Evolutionary conservation across 2,329 filamentous ascomycete genomes (phyloP).

Genomic region (Alternaria dauci): DNA sequence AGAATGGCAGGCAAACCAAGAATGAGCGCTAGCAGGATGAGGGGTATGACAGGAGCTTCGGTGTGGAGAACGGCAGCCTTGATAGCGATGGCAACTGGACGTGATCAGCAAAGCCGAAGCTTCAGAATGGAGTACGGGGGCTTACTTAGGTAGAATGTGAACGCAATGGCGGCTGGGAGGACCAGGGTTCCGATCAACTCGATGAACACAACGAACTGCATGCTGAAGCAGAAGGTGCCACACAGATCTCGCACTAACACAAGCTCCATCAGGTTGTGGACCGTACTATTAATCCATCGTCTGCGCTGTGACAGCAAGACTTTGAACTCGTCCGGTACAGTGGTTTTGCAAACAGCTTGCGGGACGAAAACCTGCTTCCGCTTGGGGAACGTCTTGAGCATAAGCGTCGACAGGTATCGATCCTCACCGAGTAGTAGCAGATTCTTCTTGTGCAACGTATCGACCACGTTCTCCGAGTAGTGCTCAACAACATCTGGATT

Average conservation of each 20-base stretch:
- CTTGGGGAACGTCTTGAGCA: constrained; percentile 99
- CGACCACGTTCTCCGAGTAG: constrained; percentile 98
- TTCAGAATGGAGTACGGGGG: constrained; percentile 35
- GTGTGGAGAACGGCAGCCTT: constrained; percentile 65
- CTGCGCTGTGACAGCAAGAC: constrained; percentile 93
- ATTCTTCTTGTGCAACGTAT: constrained; percentile 98
- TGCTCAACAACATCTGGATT: constrained; percentile 99
- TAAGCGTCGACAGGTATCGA: constrained; percentile 93
- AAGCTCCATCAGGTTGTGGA: constrained; percentile 98
- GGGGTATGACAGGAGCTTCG: constrained; percentile 81
- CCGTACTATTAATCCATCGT: constrained; percentile 99
- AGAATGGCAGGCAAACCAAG: constrained; percentile 91
- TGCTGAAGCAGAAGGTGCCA: constrained; percentile 99
- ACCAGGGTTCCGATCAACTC: constrained; percentile 95
- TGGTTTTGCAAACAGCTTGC: constrained; percentile 98
- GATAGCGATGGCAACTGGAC: constrained; percentile 82
- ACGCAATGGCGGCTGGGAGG: constrained; percentile 92
- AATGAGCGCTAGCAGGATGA: constrained; percentile 88
- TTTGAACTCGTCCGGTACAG: constrained; percentile 90
- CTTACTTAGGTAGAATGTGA: constrained; percentile 95
- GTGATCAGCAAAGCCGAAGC: constrained; percentile 36
- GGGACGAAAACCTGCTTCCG: constrained; percentile 98
- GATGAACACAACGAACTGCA: constrained; percentile 98
- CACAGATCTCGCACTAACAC: constrained; percentile 94
- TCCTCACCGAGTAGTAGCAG: constrained; percentile 90